Conservation (phyloP, 371 early-diverging fungal genomes). For the Cokeromyces recurvatus region DNA sequence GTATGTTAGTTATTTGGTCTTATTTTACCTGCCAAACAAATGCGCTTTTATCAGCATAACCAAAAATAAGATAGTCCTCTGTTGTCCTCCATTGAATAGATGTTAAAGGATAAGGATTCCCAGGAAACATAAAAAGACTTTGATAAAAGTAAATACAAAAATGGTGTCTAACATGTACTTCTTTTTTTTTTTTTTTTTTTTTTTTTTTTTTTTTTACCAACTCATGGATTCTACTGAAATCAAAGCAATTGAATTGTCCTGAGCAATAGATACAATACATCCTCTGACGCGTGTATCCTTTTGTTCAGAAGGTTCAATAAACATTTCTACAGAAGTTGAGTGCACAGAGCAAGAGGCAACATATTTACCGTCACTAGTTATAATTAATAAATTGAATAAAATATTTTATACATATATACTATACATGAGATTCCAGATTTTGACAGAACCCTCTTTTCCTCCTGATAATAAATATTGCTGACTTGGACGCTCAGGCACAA, state of each 20-base stretch:
- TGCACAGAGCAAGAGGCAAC: conserved; percentile 67
- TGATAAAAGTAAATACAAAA: not conserved
- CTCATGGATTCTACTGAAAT: conserved; percentile 73
- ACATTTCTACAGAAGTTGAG: conserved; percentile 51
- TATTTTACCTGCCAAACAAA: conserved; percentile 80
- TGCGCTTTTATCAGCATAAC: conserved; percentile 58
- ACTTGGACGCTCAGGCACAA: conserved; percentile 47
- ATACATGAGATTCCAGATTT: conserved; percentile 77
- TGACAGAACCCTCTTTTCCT: conserved; percentile 65
- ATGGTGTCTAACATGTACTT: not conserved
- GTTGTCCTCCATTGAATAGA: conserved; percentile 66
- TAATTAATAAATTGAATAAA: not conserved
- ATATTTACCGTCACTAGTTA: conserved; percentile 50
- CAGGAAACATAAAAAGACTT: conserved; percentile 60
- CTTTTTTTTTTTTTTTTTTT: too few species aligned
- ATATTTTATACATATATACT: not conserved
- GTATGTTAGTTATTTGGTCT: too few species aligned
- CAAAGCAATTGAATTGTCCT: conserved; percentile 65
- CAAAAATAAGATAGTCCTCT: conserved; percentile 67
- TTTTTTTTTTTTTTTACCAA: conserved; percentile 59
- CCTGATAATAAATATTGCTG: conserved; percentile 59
- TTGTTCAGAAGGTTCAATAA: conserved; percentile 62
- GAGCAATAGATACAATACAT: conserved; percentile 63
- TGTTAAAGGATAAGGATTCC: conserved; percentile 48
- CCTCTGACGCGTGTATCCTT: conserved; percentile 51